Evolutionary conservation across 2,329 filamentous ascomycete species (phyloP), one percentile per base, ranked within the genome.

Genomic region (Hymenoscyphus fructigenus): DNA sequence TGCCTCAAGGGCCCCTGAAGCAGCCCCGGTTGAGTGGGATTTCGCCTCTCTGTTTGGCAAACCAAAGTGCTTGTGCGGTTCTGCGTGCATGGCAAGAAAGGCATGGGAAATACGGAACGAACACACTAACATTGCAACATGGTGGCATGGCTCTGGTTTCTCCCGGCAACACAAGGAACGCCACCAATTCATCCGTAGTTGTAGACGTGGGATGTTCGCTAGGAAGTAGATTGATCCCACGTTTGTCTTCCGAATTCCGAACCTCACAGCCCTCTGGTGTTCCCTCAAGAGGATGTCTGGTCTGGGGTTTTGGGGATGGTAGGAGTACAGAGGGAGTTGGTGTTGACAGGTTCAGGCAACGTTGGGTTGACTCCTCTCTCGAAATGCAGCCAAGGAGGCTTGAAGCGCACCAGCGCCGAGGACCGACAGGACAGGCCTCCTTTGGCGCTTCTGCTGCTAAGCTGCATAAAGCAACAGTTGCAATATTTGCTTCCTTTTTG

Each of bases 241-340:
- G 47, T 53, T 53, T 53, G 47, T 53, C 20, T 53, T 53, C 47
- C 47, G 47, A 23, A 26, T 23, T 53, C 47, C 47, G 47, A 53
- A 26, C 47, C 12, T 32, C 47, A 53, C 23, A 1, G 47, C 41
- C 36, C n/a, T 23, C 17, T 47, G 41, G 41, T 47, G 47, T 10
- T 26, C 23, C 47, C 20, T 53, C 47, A 53, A 53, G 47, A 53
- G 20, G n/a, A 53, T 53, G 20, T 10, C 26, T 23, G 47, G 20
- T 26, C 20, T 23, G 47, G 23, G 20, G 20, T 12, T 38, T 38
- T 17, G n/a, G 5, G 20, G 23, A 20, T 53, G 20, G 47, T 53
- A 53, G 20, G 10, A 14, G 47, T 10, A 53, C 47, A 23, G 23
- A n/a, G 10, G 20, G 9, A 26, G 47, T 53, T 53, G 47, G 47